Evolutionary conservation across 352 stramenopile genomes (phyloP).

Genomic region (Pythium phragmitis): DNA sequence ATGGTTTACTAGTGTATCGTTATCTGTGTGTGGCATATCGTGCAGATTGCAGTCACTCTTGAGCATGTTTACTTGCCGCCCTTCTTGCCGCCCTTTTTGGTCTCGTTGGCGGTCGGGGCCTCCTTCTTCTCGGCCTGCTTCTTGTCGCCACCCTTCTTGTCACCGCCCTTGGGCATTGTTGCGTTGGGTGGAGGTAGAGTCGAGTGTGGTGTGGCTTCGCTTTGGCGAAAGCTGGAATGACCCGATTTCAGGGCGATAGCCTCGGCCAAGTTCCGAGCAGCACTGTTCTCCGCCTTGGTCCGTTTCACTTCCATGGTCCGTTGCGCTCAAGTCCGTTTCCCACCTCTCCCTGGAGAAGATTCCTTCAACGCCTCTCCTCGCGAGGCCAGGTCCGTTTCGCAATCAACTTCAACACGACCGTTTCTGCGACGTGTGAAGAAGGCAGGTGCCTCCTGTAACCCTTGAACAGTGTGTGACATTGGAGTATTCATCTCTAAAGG

Average conservation of each 20-base stretch:
- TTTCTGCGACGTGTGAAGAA: no score
- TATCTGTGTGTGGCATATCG: neutral
- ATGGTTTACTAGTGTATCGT: neutral
- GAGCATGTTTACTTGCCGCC: conserved; percentile 31
- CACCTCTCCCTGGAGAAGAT: no score
- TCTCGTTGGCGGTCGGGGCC: conserved; percentile 20
- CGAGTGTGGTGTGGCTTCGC: conserved; percentile 1
- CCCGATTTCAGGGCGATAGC: neutral
- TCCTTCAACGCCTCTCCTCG: no score
- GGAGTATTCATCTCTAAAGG: no score
- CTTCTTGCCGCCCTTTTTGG: conserved; percentile 49
- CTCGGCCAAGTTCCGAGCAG: no score
- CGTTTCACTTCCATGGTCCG: no score
- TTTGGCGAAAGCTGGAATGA: conserved; percentile 23
- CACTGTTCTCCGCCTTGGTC: no score
- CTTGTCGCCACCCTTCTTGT: conserved; percentile 27
- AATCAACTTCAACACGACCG: no score
- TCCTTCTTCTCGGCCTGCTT: conserved; percentile 31
- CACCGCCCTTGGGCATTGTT: conserved; percentile 22
- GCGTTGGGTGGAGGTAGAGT: neutral
- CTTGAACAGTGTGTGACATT: no score
- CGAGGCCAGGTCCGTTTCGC: no score
- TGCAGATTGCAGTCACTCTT: neutral
- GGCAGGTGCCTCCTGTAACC: no score
- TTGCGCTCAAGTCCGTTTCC: no score